Evolutionary conservation across 228 moss, liverwort and hornwort genomes (phyloP).

Genomic region (Sphagnum fallax): DNA sequence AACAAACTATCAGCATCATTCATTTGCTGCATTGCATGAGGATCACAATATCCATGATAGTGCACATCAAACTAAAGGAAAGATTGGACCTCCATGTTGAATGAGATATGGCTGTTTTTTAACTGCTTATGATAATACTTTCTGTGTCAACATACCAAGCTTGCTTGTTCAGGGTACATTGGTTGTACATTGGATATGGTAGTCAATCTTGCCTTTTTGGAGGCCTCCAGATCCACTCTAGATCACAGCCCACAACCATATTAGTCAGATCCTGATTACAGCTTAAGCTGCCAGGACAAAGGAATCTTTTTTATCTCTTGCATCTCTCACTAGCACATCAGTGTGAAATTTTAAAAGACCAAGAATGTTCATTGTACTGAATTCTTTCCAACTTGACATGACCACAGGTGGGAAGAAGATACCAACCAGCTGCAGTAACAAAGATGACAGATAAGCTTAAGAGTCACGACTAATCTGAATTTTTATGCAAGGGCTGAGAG

Average conservation of each 20-base stretch:
- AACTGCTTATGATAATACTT: neutral
- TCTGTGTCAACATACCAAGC: conserved; percentile 5
- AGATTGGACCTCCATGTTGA: no score
- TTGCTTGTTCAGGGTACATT: conserved; percentile 5
- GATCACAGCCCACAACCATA: conserved; percentile 5
- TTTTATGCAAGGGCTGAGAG: neutral
- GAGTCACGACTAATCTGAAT: neutral
- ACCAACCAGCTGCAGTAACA: no score
- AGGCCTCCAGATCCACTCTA: conserved; percentile 41
- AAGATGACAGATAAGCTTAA: no score
- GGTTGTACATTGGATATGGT: conserved; percentile 14
- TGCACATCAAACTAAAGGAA: neutral
- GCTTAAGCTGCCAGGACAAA: neutral
- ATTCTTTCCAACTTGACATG: neutral
- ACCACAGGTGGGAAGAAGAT: no score
- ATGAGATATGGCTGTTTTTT: no score
- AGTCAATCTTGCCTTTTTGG: conserved; percentile 24
- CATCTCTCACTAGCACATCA: neutral
- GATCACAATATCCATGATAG: neutral
- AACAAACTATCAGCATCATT: conserved; percentile 1
- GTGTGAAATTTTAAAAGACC: neutral
- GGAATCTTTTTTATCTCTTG: neutral
- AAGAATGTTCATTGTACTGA: neutral
- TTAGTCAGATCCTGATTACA: neutral
- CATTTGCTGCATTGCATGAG: neutral